Percentiles rank a stretch among this genome's conserved stretches.
Evolutionary conservation across 495 filamentous ascomycete species (phyloP).

Genomic region (Penicillium soppii): DNA sequence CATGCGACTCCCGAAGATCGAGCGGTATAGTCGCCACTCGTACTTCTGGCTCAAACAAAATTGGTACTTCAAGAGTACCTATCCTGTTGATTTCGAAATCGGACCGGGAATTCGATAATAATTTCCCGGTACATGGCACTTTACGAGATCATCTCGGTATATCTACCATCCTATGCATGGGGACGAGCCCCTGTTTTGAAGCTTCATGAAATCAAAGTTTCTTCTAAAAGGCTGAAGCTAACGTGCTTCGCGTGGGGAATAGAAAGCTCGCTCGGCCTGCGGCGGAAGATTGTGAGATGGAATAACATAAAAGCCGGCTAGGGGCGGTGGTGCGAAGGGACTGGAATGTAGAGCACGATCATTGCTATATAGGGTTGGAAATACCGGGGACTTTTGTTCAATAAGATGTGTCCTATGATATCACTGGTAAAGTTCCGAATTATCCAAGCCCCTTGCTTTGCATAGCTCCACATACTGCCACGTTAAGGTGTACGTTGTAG

Average conservation of each 20-base stretch:
- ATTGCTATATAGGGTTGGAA: neutral
- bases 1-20: constrained; percentile 1
- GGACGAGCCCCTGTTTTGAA: neutral
- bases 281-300: constrained; percentile 6
- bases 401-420: constrained; percentile 5
- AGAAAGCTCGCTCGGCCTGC: neutral
- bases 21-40: neutral
- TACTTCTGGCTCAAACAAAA: neutral
- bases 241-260: constrained; percentile 9
- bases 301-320: neutral
- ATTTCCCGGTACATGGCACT: neutral
- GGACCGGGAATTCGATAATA: neutral
- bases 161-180: neutral
- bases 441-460: neutral
- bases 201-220: neutral
- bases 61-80: neutral
- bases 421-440: constrained; percentile 5
- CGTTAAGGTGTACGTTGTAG: neutral
- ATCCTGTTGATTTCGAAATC: neutral
- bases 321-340: constrained; percentile 7
- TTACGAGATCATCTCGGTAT: neutral
- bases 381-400: constrained; percentile 1
- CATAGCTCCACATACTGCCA: neutral
- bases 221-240: constrained; percentile 2
- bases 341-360: constrained; percentile 8